Base-by-base conservation (phyloP, 495 filamentous ascomycete genomes). In the Barbatosphaeria neglecta region DNA sequence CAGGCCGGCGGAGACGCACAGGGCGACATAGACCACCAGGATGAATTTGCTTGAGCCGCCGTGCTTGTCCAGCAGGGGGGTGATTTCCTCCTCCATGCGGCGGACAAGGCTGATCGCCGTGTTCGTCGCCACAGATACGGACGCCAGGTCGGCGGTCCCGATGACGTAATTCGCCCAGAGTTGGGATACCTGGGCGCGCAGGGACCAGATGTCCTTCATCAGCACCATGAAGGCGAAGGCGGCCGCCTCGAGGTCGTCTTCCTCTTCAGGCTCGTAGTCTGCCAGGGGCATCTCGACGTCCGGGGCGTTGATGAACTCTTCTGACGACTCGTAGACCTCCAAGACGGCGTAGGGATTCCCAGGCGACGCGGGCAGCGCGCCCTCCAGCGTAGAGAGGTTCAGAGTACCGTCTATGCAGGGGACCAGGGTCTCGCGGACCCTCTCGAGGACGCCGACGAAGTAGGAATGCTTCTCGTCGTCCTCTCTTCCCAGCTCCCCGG, bases 91-190 rank as follows among this genome's bases (percentile, higher is more conserved):
- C 50, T 59, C 60, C 52, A 63, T 49, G 25, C 43, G 42, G 13
- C 57, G 49, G 13, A 61, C 66, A 33, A 70, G 49, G 28, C 62
- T 58, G 17, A 69, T 55, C 4, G 64, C 63, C 6, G 67, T 66
- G 39, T 68, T 63, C 2, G 62, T 61, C 0, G 58, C 52, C 37
- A 70, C 47, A 10, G 65, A 59, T 1, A 58, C 56, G 4, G 64
- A 56, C 15, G 53, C 50, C 6, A 70, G 50, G 35, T 66, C 61
- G 24, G 54, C 44, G 11, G 43, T 33, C 1, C 57, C 61, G 9
- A 23, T 40, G 37, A 39, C 49, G 33, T 59, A 63, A 13, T 49
- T 50, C 22, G 39, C 43, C 61, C 61, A 62, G n/a, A 64, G 49
- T 44, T 49, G 49, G 4, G 27, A 6, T 0, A 62, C 42, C 19